Conservation (phyloP, 345 rosid genomes). For the Eucalyptus shirleyi region DNA sequence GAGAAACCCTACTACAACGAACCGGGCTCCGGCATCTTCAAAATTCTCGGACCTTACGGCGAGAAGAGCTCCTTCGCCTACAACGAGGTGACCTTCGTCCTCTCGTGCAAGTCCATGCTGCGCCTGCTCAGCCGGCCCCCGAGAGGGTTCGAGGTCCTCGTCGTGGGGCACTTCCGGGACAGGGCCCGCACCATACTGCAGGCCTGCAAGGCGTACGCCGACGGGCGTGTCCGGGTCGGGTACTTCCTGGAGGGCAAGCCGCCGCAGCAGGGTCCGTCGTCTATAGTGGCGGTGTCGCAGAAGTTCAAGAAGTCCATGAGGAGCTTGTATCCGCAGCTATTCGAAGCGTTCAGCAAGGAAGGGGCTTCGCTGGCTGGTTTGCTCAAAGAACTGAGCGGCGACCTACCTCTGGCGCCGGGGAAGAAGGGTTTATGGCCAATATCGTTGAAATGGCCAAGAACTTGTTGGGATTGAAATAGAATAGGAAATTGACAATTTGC, state of each 20-base stretch:
- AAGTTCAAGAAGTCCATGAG: constrained; percentile 8
- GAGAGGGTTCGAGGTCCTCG: constrained; percentile 25
- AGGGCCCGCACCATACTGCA: constrained; percentile 11
- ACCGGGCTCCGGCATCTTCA: constrained; percentile 16
- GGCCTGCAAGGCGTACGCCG: constrained; percentile 20
- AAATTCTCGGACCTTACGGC: neutral
- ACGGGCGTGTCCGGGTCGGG: constrained; percentile 22
- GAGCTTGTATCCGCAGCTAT: constrained; percentile 10
- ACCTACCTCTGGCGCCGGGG: neutral
- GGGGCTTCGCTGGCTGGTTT: constrained; percentile 15
- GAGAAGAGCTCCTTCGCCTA: constrained; percentile 20
- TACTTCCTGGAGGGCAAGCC: neutral
- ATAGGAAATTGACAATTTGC: neutral
- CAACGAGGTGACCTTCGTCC: constrained; percentile 15
- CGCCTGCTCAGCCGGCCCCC: constrained; percentile 16
- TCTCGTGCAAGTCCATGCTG: constrained; percentile 24
- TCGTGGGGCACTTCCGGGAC: constrained; percentile 18
- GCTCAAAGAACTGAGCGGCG: neutral
- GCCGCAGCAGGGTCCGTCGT: neutral
- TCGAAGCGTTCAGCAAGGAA: neutral
- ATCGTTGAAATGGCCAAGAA: neutral
- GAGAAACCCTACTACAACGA: constrained; percentile 46
- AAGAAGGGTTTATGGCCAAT: neutral
- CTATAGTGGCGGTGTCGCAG: neutral
- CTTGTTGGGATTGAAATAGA: neutral